Base-by-base conservation (phyloP, 176 grass and related monocot genomes). In the Stipa capillata region DNA sequence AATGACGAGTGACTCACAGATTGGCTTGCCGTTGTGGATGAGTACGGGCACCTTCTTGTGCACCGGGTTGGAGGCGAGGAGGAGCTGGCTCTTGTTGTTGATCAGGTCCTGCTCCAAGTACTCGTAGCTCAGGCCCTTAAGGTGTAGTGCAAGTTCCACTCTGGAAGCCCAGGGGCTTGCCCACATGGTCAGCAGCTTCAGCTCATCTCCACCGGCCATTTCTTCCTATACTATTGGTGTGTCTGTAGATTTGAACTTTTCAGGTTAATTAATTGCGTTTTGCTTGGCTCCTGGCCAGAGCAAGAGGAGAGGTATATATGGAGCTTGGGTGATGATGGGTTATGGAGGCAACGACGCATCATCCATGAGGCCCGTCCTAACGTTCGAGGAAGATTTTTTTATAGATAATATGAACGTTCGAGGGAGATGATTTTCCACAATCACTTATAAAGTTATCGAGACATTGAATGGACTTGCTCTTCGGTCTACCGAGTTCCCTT, bases 41-140 rank as follows among this genome's bases (percentile, higher is more conserved):
- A 91, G 72, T 27, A 91, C 78, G 0, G 89, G 85, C 6, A 91
- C 81, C 68, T 82, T 86, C 64, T 84, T 83, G 60, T 86, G 50
- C 60, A 84, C 55, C 0, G 9, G 92, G 84, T 95, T 95, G 51
- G 33, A 83, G 3, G 0, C 6, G 11, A 95, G 70, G 0, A 95
- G 76, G 6, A 87, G 80, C 4, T 89, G 35, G 67, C 92, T 89
- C 77, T 92, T 95, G 54, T 69, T 74, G 11, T 1, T 0, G 74
- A n/a, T n/a, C n/a, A 82, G 49, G 4, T 82, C 79, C 62, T 92
- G 36, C 77, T 87, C 72, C 0, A 72, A 2, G 36, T 78, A 0
- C 28, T 80, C 68, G 0, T 72, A 87, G 79, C 29, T 72, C 56
- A 72, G 5, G 65, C 79, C 65, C 48, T 87, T 78, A 65, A 83